Percentiles rank a stretch among this genome's conserved stretches.
These are phyloP conservation scores for Lecanosticta acicola DNA, from an alignment of 2,329 filamentous ascomycete genomes.

Conservation along the genomic window DNA sequence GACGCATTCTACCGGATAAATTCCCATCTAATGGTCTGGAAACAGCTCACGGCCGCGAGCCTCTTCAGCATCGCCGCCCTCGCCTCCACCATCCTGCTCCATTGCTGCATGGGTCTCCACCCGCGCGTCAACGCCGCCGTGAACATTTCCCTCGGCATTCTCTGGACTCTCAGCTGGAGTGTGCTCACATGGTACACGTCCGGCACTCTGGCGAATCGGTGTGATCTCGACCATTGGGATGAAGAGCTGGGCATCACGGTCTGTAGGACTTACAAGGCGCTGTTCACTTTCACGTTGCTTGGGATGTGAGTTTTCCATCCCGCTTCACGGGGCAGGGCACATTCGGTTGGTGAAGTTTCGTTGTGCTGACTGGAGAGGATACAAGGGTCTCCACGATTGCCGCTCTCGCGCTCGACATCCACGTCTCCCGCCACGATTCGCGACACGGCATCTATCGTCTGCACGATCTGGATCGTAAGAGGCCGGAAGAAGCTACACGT, in stretches of 20 bases:
- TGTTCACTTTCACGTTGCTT: constrained; percentile 52
- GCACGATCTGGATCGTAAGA: constrained; percentile 35
- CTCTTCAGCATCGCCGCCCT: constrained; percentile 49
- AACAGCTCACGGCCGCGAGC: constrained; percentile 49
- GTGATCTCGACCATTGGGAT: constrained; percentile 46
- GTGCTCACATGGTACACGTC: constrained; percentile 52
- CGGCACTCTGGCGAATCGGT: constrained; percentile 46
- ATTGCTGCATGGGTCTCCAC: constrained; percentile 49
- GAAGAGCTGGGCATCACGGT: constrained; percentile 50
- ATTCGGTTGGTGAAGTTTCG: constrained; percentile 1
- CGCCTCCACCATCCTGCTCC: constrained; percentile 45
- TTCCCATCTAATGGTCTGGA: no score
- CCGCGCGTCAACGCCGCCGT: constrained; percentile 47
- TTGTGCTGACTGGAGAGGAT: no score
- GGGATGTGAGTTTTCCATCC: constrained; percentile 39
- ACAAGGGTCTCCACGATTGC: constrained; percentile 44
- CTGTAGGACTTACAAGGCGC: constrained; percentile 54
- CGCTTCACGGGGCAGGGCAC: not conserved
- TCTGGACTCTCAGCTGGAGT: constrained; percentile 50
- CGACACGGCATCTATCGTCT: constrained; percentile 47
- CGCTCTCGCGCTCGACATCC: constrained; percentile 47
- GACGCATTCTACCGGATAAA: no score
- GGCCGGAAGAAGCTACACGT: constrained; percentile 20
- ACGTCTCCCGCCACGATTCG: constrained; percentile 42
- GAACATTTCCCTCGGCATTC: constrained; percentile 44